These are phyloP conservation scores for Sporothrix humicola DNA, from an alignment of 2,329 filamentous ascomycete genomes.

Conservation along the genomic window DNA sequence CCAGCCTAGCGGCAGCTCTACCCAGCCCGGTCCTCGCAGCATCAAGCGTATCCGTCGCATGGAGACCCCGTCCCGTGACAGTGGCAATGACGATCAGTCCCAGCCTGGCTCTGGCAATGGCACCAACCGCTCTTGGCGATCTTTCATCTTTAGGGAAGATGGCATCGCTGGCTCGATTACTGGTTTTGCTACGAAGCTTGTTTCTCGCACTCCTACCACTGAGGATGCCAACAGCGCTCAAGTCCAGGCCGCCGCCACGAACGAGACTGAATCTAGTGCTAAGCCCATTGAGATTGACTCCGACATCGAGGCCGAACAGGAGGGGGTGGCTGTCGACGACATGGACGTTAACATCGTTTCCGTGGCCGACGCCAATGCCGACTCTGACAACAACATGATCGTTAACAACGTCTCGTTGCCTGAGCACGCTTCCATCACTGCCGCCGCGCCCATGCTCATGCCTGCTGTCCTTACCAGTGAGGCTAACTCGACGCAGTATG, in stretches of 20 bases:
- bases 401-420: constrained; percentile 10
- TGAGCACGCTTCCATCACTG: not conserved
- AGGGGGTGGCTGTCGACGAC: not conserved
- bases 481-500: constrained; percentile 33
- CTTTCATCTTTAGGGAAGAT: constrained; percentile 34
- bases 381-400: not conserved
- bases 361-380: not conserved
- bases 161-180: constrained; percentile 35
- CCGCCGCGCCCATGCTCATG: not conserved
- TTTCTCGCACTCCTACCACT: constrained; percentile 21
- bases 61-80: not conserved
- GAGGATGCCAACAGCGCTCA: not conserved
- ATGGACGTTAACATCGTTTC: constrained; percentile 15
- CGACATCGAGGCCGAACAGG: not conserved
- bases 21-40: not conserved
- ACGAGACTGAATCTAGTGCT: not conserved
- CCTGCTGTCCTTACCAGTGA: constrained; percentile 23
- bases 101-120: constrained; percentile 19
- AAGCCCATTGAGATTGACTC: not conserved
- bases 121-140: constrained; percentile 33
- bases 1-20: not conserved
- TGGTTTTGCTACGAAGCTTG: constrained; percentile 34
- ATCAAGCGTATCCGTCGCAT: constrained; percentile 17
- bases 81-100: not conserved
- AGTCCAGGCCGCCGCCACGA: constrained; percentile 23